Conservation (phyloP, 2,329 filamentous ascomycete species). For the Lizonia empirigonia region DNA sequence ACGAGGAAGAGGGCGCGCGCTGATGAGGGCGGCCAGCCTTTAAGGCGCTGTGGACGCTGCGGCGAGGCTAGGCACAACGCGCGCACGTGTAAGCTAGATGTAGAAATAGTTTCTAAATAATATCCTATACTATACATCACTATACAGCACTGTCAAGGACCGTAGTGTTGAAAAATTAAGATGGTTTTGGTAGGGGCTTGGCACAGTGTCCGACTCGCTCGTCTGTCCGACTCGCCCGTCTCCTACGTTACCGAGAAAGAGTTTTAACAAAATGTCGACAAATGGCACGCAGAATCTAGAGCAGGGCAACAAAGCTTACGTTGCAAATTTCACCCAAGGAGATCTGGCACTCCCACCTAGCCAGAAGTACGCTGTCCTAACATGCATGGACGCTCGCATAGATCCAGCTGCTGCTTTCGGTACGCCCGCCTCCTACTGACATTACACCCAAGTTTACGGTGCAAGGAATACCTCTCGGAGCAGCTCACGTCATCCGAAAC, state of each 20-base stretch:
- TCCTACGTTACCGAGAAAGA: background rate
- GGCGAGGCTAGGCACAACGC: too few relatives aligned
- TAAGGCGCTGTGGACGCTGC: too few relatives aligned
- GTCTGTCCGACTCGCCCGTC: too few relatives aligned
- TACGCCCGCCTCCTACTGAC: background rate
- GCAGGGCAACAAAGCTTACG: constrained; percentile 63
- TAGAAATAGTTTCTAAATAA: too few relatives aligned
- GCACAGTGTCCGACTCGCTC: too few relatives aligned
- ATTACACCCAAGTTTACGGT: background rate
- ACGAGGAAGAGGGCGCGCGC: too few relatives aligned
- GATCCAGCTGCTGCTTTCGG: constrained; percentile 71
- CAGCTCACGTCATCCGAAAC: constrained; percentile 80
- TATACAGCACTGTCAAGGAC: too few relatives aligned
- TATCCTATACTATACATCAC: too few relatives aligned
- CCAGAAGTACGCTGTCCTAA: constrained; percentile 71
- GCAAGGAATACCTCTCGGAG: constrained; percentile 68
- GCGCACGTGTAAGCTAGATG: too few relatives aligned
- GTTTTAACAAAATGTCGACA: constrained; percentile 47
- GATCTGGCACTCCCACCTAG: constrained; percentile 70
- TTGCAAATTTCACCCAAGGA: constrained; percentile 67
- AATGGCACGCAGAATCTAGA: constrained; percentile 61
- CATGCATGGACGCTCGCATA: constrained; percentile 81
- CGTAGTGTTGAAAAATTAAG: too few relatives aligned
- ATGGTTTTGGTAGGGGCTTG: too few relatives aligned
- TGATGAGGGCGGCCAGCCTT: too few relatives aligned